Conservation (phyloP, 1,284 basidiomycete genomes). For the Ganoderma sinense region DNA sequence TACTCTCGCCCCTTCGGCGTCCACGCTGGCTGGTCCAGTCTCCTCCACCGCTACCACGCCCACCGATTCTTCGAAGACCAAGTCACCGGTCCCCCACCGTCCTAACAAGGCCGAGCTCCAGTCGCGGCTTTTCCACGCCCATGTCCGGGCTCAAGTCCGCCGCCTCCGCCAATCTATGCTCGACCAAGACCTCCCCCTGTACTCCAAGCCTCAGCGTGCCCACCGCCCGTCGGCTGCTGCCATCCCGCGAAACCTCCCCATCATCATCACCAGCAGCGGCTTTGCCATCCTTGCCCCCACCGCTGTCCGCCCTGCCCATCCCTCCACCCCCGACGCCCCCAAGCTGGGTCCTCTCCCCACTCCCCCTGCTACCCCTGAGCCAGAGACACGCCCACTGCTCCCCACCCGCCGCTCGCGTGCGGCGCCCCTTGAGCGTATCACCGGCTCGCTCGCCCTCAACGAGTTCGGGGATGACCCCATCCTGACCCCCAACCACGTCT, state of each 20-base stretch:
- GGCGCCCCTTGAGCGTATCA: slow-evolving; percentile 1
- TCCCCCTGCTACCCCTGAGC: slow-evolving; percentile 18
- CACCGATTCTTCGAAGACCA: neutral
- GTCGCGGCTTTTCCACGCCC: slow-evolving; percentile 25
- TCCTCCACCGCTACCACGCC: slow-evolving; percentile 5
- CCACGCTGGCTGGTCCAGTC: slow-evolving; percentile 26
- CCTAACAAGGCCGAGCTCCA: slow-evolving; percentile 33
- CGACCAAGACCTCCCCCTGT: slow-evolving; percentile 9
- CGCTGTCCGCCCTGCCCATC: slow-evolving; percentile 12
- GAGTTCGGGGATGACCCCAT: slow-evolving; percentile 16
- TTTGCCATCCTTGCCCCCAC: neutral
- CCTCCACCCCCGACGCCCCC: slow-evolving; percentile 12
- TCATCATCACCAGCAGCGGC: slow-evolving; percentile 5
- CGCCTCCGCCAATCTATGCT: slow-evolving; percentile 13
- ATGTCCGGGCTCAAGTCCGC: slow-evolving; percentile 29
- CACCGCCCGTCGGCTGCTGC: slow-evolving; percentile 11
- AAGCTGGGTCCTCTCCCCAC: slow-evolving; percentile 24
- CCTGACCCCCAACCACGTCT: slow-evolving; percentile 22
- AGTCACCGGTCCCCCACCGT: slow-evolving; percentile 16
- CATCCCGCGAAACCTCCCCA: slow-evolving; percentile 1
- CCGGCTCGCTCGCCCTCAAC: slow-evolving; percentile 17
- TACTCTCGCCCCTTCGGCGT: slow-evolving; percentile 12
- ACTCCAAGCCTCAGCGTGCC: slow-evolving; percentile 8
- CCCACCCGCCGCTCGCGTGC: slow-evolving; percentile 24
- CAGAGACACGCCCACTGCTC: slow-evolving; percentile 18